Percentiles rank a stretch among this genome's conserved stretches.
phyloP scores from a whole-genome alignment of 2,329 filamentous ascomycete species.

The Hymenoscyphus fructigenus region DNA sequence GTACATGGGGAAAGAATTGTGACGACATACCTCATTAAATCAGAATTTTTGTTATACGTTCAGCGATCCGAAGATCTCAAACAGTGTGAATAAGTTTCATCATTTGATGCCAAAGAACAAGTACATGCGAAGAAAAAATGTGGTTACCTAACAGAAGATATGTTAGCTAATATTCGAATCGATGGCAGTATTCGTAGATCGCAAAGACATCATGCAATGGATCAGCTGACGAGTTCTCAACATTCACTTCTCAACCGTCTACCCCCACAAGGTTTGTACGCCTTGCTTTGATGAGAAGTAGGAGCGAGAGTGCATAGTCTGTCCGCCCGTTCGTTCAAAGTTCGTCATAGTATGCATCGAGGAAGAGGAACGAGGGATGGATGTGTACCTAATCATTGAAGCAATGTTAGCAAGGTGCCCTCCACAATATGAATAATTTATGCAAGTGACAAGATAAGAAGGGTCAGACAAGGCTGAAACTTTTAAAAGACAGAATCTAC shows the following conservation, averaged over 20 bases:
- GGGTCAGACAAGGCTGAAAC: slow-evolving; percentile 49
- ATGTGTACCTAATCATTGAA: slow-evolving; percentile 35
- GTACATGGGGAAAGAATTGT: neutral
- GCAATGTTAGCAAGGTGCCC: slow-evolving; percentile 25
- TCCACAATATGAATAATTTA: slow-evolving; percentile 13
- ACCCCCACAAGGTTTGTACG: slow-evolving; percentile 43
- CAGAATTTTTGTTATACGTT: slow-evolving; percentile 43
- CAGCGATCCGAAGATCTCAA: slow-evolving; percentile 39
- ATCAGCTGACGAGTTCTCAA: slow-evolving; percentile 48
- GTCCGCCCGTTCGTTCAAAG: slow-evolving; percentile 48
- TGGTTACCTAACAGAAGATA: slow-evolving; percentile 20
- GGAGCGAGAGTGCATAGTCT: slow-evolving; percentile 40
- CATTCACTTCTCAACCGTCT: slow-evolving; percentile 40
- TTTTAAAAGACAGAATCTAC: slow-evolving; percentile 40
- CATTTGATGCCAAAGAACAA: slow-evolving; percentile 37
- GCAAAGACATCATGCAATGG: slow-evolving; percentile 27
- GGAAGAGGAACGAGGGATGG: slow-evolving; percentile 4
- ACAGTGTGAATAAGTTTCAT: slow-evolving; percentile 46
- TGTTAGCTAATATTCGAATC: slow-evolving; percentile 23
- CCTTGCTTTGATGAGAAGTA: slow-evolving; percentile 38
- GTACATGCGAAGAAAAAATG: slow-evolving; percentile 15
- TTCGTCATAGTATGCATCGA: slow-evolving; percentile 41
- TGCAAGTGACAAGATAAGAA: slow-evolving; percentile 17
- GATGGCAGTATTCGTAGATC: slow-evolving; percentile 17
- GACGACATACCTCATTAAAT: slow-evolving; percentile 46